Percentiles rank a stretch among this genome's conserved stretches.
phyloP scores from a whole-genome alignment of 441 rosid genomes.

The Populus hybrid region DNA sequence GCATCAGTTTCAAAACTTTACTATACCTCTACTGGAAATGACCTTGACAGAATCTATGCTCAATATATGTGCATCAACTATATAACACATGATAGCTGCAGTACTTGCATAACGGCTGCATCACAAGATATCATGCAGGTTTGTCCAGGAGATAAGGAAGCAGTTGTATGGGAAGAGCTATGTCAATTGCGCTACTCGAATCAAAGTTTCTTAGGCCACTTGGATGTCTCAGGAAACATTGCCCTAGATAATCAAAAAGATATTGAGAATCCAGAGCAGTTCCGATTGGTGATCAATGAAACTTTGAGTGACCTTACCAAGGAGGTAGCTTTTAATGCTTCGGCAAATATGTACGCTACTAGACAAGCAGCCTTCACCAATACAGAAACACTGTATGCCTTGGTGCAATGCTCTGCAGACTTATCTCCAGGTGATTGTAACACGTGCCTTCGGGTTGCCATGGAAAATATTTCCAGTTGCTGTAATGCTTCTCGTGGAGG shows the following conservation, averaged over 20 bases:
- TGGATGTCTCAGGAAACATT: conserved; percentile 24
- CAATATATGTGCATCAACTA: too few species aligned
- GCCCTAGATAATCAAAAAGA: conserved; percentile 16
- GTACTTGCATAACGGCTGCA: too few species aligned
- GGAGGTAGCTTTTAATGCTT: conserved; percentile 12
- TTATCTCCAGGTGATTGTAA: conserved; percentile 24
- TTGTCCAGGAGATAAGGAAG: too few species aligned
- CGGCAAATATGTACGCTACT: conserved; percentile 8
- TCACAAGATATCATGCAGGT: too few species aligned
- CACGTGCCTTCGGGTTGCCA: conserved; percentile 28
- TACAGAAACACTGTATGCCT: conserved; percentile 14
- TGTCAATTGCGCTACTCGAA: too few species aligned
- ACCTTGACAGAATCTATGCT: too few species aligned
- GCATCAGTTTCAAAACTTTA: too few species aligned
- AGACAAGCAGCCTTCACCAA: neutral
- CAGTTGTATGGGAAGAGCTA: too few species aligned
- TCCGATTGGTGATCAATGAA: conserved; percentile 1
- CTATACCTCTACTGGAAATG: too few species aligned
- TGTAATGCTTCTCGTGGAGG: conserved; percentile 28
- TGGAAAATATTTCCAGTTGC: conserved; percentile 17
- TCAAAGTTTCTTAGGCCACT: conserved; percentile 19
- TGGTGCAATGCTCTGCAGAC: conserved; percentile 33
- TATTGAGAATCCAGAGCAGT: conserved; percentile 21
- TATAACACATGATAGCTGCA: too few species aligned
- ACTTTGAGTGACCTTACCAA: conserved; percentile 3